Conservation (phyloP, 129 eudicot genomes). For the Flaveria robusta region DNA sequence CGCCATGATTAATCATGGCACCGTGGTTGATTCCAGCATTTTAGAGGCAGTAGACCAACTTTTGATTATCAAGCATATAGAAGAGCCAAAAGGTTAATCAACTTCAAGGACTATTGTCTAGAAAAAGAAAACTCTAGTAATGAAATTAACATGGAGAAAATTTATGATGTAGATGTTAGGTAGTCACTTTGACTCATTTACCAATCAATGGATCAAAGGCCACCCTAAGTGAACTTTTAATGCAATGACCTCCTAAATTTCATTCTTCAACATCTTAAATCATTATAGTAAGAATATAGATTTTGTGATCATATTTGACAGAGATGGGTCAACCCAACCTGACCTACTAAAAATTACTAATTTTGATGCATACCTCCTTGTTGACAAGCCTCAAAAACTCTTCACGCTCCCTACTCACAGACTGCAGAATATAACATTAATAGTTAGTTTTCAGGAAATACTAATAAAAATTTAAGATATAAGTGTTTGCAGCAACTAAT, state of each 20-base stretch:
- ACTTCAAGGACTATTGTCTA: conserved; percentile 16
- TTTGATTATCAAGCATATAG: conserved; percentile 2
- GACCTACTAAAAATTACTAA: neutral
- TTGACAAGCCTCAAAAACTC: conserved; percentile 91
- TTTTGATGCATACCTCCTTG: conserved; percentile 66
- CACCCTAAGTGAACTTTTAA: neutral
- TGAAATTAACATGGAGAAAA: conserved; percentile 10
- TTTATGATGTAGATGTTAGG: neutral
- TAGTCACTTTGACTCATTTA: neutral
- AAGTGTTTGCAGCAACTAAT: conserved; percentile 8
- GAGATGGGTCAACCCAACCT: neutral
- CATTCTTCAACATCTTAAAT: neutral
- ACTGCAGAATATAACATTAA: conserved; percentile 55
- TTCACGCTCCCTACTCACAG: conserved; percentile 96
- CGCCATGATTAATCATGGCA: neutral
- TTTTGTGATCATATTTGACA: neutral
- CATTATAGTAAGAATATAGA: neutral
- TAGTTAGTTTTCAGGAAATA: neutral
- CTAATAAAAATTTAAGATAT: conserved; percentile 10
- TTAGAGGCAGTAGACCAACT: conserved; percentile 15
- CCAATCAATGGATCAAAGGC: neutral
- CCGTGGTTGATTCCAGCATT: neutral
- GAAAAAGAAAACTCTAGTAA: neutral
- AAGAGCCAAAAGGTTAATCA: conserved; percentile 10
- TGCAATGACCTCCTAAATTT: neutral